Base-by-base conservation (phyloP, 1,284 basidiomycete species). In the Anthracocystis panici-leucophaei region DNA sequence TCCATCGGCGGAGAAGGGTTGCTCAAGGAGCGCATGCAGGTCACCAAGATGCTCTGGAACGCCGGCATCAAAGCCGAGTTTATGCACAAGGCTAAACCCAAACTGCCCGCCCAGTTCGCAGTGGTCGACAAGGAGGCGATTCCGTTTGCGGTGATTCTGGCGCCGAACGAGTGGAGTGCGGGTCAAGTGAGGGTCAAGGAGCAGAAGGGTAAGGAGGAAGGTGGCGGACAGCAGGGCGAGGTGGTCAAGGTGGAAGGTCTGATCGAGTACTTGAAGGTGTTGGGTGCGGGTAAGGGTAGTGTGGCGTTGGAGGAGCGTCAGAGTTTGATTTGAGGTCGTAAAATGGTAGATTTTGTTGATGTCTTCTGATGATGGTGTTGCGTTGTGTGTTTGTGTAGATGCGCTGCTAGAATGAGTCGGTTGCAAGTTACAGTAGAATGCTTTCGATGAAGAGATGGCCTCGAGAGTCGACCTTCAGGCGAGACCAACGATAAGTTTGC, bases 51-150 rank as follows among this genome's bases (percentile, higher is more conserved):
- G 87, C 87, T 99, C 59, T 90, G 97, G 85, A 91, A 91, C 71
- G 91, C 90, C 2, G 95, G 95, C 0, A 92, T 99, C 87, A 93
- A 94, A 93, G 90, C 93, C 69, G 96, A 98, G 85, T 99, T 94
- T 88, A 88, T 95, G 83, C 93, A 94, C 81, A 98, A 98, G 87
- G 90, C 88, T 70, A 98, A 98, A 86, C 85, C 87, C 31, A 87
- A 94, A 40, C 87, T 88, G 2, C 88, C 90, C 10, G 54, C 66
- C 21, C 96, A 99, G 85, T 98, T 97, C 84, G 91, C 92, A 20
- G 91, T 92, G 3, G 93, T 93, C n/a, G 96, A 97, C 87, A 91
- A 88, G 83, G 95, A 98, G 81, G 91, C 92, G 76, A 92, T 93
- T 40, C 94, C 94, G 3, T 96, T 93, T 85, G 95, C 93, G 2